phyloP scores from a whole-genome alignment of 192 early-diverging fungal genomes.

The Coemansia sp. region DNA sequence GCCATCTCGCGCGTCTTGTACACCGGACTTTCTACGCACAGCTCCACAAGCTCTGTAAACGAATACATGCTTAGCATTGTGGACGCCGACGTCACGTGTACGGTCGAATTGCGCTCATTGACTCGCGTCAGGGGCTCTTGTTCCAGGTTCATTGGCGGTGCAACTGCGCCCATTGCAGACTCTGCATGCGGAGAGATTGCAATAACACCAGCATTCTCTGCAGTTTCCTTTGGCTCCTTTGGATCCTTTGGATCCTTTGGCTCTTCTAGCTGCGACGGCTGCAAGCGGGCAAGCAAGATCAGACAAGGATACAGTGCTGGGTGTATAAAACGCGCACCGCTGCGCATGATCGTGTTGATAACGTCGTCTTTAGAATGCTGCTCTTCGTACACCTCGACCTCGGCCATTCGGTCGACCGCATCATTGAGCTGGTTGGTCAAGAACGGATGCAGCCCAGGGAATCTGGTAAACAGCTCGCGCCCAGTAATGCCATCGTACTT shows the following conservation, averaged over 20 bases:
- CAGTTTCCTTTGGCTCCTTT: background rate
- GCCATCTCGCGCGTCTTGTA: conserved; percentile 84
- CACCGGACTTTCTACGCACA: conserved; percentile 52
- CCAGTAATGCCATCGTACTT: conserved; percentile 78
- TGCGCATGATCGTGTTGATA: conserved; percentile 23
- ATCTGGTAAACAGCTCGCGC: conserved; percentile 89
- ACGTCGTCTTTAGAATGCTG: conserved; percentile 8
- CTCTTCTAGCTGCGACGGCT: conserved; percentile 63
- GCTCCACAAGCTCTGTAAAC: conserved; percentile 55
- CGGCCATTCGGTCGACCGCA: conserved; percentile 64
- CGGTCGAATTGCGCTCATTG: conserved; percentile 54
- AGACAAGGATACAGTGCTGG: conserved; percentile 90
- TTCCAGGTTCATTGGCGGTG: conserved; percentile 55
- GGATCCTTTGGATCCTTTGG: background rate
- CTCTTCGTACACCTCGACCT: conserved; percentile 27
- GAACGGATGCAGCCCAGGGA: conserved; percentile 78
- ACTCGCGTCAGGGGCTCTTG: conserved; percentile 40
- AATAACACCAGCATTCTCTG: conserved; percentile 18
- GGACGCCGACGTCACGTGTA: conserved; percentile 52
- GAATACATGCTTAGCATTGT: conserved; percentile 56
- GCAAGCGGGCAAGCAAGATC: conserved; percentile 80
- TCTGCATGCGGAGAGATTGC: conserved; percentile 35
- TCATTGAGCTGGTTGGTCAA: conserved; percentile 72
- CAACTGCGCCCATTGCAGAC: conserved; percentile 36
- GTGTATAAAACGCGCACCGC: conserved; percentile 64